Evolutionary conservation across 2,329 filamentous ascomycete genomes (phyloP).

Genomic region (Talaromyces marneffei): DNA sequence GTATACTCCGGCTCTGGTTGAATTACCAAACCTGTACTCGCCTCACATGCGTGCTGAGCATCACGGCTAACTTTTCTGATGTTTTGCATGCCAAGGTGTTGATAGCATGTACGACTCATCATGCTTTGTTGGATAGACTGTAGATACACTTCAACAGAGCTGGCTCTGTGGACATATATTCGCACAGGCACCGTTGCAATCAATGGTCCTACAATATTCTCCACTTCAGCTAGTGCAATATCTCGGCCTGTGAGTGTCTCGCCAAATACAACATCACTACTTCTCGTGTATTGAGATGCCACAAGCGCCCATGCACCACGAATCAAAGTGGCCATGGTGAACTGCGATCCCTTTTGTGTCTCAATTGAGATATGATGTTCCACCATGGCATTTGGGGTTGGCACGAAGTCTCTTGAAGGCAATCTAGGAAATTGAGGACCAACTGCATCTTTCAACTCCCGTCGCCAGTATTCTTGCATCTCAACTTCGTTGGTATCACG

Average conservation of each 20-base stretch:
- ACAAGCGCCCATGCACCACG: conserved; percentile 47
- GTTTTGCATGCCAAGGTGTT: conserved; percentile 47
- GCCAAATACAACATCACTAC: conserved; percentile 45
- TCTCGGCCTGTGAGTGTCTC: conserved; percentile 48
- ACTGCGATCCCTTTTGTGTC: conserved; percentile 20
- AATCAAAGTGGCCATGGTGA: conserved; percentile 45
- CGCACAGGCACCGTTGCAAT: conserved; percentile 47
- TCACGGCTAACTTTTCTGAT: conserved; percentile 40
- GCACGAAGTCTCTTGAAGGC: conserved; percentile 44
- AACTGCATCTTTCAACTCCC: conserved; percentile 40
- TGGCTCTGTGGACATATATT: conserved; percentile 29
- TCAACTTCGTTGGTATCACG: conserved; percentile 35
- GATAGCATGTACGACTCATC: conserved; percentile 39
- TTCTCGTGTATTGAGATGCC: conserved; percentile 40
- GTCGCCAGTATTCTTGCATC: conserved; percentile 45
- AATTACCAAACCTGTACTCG: conserved; percentile 33
- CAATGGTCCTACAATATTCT: conserved; percentile 45
- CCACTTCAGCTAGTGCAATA: conserved; percentile 40
- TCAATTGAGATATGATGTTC: conserved; percentile 37
- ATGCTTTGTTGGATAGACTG: conserved; percentile 27
- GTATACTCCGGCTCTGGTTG: conserved; percentile 36
- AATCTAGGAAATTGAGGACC: conserved; percentile 48
- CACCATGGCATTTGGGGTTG: conserved; percentile 23
- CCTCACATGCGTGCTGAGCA: conserved; percentile 34
- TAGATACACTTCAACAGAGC: conserved; percentile 26